A percentile compares a stretch with the other conserved stretches of the same genome.
Conservation (phyloP, 2,329 filamentous ascomycete genomes). For the Botryosphaeria dothidea region DNA sequence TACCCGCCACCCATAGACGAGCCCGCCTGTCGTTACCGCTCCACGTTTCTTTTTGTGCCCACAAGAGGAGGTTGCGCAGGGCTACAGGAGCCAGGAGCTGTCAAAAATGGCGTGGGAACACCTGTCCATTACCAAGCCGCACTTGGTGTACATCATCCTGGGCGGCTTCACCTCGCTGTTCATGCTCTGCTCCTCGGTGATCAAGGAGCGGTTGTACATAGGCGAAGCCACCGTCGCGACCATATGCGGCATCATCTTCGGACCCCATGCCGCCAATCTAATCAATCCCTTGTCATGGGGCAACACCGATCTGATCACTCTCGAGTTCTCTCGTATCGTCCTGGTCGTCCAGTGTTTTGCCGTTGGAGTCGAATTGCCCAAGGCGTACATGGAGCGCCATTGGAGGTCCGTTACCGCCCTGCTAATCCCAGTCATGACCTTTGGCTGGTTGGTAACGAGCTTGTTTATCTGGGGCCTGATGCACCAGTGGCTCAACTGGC, state of each 20-base stretch:
- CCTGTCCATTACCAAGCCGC: conserved; percentile 84
- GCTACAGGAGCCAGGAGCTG: not conserved
- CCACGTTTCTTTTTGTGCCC: not conserved
- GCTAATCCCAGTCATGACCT: conserved; percentile 94
- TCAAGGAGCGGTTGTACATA: conserved; percentile 98
- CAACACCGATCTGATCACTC: conserved; percentile 79
- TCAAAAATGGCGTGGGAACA: conserved; percentile 75
- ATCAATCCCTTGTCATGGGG: conserved; percentile 78
- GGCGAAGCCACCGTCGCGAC: conserved; percentile 96
- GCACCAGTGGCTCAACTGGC: conserved; percentile 74
- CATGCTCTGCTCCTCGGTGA: conserved; percentile 96
- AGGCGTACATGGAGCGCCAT: conserved; percentile 96
- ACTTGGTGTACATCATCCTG: conserved; percentile 97
- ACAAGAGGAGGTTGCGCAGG: not conserved
- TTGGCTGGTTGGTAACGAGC: conserved; percentile 90
- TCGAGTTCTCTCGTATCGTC: conserved; percentile 87
- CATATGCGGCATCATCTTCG: conserved; percentile 84
- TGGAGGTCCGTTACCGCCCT: conserved; percentile 91
- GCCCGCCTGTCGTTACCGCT: conserved; percentile 7
- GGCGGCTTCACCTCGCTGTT: conserved; percentile 97
- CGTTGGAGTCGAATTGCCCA: conserved; percentile 85
- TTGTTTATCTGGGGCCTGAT: conserved; percentile 92
- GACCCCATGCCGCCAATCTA: conserved; percentile 78
- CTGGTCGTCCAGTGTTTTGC: conserved; percentile 92
- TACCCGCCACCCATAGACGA: conserved; percentile 1